A percentile compares a stretch with the other conserved stretches of the same genome.
Conservation (phyloP, 2,329 filamentous ascomycete species). For the Cytospora mali region DNA sequence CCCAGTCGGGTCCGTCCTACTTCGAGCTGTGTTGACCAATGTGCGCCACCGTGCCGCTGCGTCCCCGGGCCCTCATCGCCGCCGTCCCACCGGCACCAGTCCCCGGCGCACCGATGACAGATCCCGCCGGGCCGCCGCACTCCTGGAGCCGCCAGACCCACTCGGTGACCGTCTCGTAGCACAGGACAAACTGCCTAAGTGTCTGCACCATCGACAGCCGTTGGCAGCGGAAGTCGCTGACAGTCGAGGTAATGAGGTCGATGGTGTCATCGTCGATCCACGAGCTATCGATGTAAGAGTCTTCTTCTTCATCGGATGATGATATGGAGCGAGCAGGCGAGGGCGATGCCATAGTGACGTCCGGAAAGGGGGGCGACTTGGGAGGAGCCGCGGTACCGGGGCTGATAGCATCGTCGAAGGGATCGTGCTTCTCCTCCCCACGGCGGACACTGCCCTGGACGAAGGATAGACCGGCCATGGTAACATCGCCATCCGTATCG, state of each 20-base stretch:
- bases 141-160: constrained; percentile 67
- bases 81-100: constrained; percentile 25
- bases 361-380: constrained; percentile 34
- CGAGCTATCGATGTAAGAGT: constrained; percentile 46
- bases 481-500: constrained; percentile 50
- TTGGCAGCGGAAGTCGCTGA: constrained; percentile 88
- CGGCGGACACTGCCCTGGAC: constrained; percentile 7
- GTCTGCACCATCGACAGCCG: constrained; percentile 96
- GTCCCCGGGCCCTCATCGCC: constrained; percentile 23
- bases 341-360: constrained; percentile 31
- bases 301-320: constrained; percentile 26
- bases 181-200: constrained; percentile 88
- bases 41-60: constrained; percentile 27
- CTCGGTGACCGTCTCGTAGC: constrained; percentile 92
- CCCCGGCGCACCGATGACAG: constrained; percentile 25
- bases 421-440: constrained; percentile 7
- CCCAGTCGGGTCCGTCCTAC: neutral
- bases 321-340: constrained; percentile 11
- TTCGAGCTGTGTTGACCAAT: constrained; percentile 19
- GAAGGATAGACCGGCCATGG: constrained; percentile 40
- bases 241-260: constrained; percentile 83
- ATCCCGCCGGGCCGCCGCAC: constrained; percentile 30
- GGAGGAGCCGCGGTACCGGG: constrained; percentile 26
- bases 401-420: constrained; percentile 25
- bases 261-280: constrained; percentile 73